Percentiles rank a stretch among this genome's conserved stretches.
Conservation (phyloP, 1,284 basidiomycete genomes). For the Rugosomyces carneus region DNA sequence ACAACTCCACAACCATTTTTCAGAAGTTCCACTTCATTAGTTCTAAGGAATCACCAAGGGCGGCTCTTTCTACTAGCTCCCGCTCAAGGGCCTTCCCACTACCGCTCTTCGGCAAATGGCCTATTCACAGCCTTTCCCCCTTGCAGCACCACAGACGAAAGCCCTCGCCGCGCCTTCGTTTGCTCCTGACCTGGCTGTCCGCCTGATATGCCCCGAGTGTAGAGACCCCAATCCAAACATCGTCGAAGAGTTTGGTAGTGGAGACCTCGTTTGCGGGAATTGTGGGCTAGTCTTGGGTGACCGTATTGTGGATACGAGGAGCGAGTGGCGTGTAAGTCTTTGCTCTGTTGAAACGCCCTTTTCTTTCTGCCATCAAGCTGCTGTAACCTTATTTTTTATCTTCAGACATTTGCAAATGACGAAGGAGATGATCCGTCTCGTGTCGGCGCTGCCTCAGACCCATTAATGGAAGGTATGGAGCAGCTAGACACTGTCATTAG, state of each 20-base stretch:
- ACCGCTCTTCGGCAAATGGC: slow-evolving; percentile 29
- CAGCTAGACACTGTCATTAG: slow-evolving; percentile 93
- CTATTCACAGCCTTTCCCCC: slow-evolving; percentile 64
- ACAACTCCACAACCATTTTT: slow-evolving; percentile 15
- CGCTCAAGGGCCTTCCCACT: slow-evolving; percentile 16
- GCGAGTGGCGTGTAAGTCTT: slow-evolving; percentile 89
- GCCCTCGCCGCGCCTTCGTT: slow-evolving; percentile 50
- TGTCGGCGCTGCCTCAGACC: slow-evolving; percentile 95
- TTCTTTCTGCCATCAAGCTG: slow-evolving; percentile 15
- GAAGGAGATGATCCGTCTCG: slow-evolving; percentile 99
- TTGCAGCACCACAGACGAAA: slow-evolving; percentile 47
- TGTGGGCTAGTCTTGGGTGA: slow-evolving; percentile 97
- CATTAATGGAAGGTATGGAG: slow-evolving; percentile 90
- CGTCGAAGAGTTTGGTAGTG: slow-evolving; percentile 95
- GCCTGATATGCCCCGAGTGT: slow-evolving; percentile 93
- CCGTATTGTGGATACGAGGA: slow-evolving; percentile 94
- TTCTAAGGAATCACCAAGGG: slow-evolving; percentile 5
- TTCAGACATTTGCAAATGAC: slow-evolving; percentile 96
- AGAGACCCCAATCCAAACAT: slow-evolving; percentile 89
- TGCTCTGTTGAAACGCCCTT: slow-evolving; percentile 12
- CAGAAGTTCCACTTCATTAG: slow-evolving; percentile 10
- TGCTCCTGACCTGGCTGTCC: slow-evolving; percentile 81
- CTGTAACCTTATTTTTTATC: slow-evolving; percentile 19
- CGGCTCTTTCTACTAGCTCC: slow-evolving; percentile 5
- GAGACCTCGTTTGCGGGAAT: slow-evolving; percentile 94